Evolutionary conservation across 208 protist genomes (phyloP).

Genomic region (Histomonas meleagridis): DNA sequence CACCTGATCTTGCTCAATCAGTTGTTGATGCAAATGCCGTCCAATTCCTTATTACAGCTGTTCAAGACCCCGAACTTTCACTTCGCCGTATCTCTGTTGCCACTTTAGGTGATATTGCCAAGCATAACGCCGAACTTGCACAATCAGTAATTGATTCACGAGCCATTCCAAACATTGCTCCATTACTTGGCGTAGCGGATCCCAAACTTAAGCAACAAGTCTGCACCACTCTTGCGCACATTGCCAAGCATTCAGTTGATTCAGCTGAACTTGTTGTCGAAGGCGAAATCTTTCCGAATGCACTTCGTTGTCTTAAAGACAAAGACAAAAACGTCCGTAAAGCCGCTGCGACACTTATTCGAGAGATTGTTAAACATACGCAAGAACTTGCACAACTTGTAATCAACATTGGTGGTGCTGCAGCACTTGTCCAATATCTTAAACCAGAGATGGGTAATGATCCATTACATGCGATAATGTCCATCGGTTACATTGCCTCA

Average conservation of each 20-base stretch:
- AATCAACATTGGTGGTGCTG: slow-evolving; percentile 85
- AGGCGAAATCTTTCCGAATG: slow-evolving; percentile 88
- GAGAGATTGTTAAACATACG: slow-evolving; percentile 91
- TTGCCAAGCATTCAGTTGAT: slow-evolving; percentile 91
- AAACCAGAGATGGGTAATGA: slow-evolving; percentile 70
- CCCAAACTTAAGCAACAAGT: slow-evolving; percentile 83
- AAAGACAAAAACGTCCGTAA: slow-evolving; percentile 78
- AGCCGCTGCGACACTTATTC: slow-evolving; percentile 84
- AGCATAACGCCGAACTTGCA: slow-evolving; percentile 65
- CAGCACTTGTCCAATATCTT: slow-evolving; percentile 86
- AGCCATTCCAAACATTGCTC: slow-evolving; percentile 81
- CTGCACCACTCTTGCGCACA: slow-evolving; percentile 77
- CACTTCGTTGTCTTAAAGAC: slow-evolving; percentile 77
- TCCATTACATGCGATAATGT: slow-evolving; percentile 86
- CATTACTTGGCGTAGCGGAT: slow-evolving; percentile 77
- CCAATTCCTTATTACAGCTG: slow-evolving; percentile 79
- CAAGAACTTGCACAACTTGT: slow-evolving; percentile 85
- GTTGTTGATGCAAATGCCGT: slow-evolving; percentile 84
- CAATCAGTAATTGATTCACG: slow-evolving; percentile 81
- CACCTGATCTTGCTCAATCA: slow-evolving; percentile 64
- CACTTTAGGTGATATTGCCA: slow-evolving; percentile 64
- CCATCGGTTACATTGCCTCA: slow-evolving; percentile 87
- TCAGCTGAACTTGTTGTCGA: slow-evolving; percentile 91
- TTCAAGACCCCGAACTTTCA: slow-evolving; percentile 88
- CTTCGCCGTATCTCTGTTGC: slow-evolving; percentile 84